phyloP scores from a whole-genome alignment of 2,329 filamentous ascomycete species.

The Cercospora zeae-maydis region DNA sequence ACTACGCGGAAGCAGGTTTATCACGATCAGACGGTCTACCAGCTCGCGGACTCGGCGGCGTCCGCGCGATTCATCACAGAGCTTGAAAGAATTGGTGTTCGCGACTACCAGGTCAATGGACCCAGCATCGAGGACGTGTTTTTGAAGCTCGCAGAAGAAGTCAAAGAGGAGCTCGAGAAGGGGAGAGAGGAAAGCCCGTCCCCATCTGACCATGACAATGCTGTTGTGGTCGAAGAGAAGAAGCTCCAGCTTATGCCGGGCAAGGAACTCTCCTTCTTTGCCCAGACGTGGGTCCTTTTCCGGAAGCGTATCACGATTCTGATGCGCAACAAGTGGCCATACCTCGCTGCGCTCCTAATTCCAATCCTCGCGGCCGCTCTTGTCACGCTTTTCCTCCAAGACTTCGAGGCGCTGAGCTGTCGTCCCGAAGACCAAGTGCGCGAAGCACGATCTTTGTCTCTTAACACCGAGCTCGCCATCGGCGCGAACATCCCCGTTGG shows the following conservation, averaged over 20 bases:
- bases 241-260: conserved; percentile 60
- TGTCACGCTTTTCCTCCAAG: conserved; percentile 69
- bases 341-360: conserved; percentile 68
- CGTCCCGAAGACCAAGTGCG: conserved; percentile 39
- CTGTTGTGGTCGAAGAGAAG: conserved; percentile 22
- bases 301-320: conserved; percentile 73
- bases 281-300: conserved; percentile 72
- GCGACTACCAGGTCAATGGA: conserved; percentile 79
- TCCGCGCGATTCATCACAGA: conserved; percentile 68
- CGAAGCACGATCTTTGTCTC: conserved; percentile 18
- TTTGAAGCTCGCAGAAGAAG: conserved; percentile 77
- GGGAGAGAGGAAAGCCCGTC: conserved; percentile 22
- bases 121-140: conserved; percentile 94
- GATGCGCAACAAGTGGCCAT: conserved; percentile 73
- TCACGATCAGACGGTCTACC: conserved; percentile 71
- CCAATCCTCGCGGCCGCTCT: conserved; percentile 76
- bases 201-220: conserved; percentile 22
- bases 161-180: conserved; percentile 52
- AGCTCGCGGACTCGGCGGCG: conserved; percentile 64
- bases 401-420: conserved; percentile 50
- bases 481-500: conserved; percentile 40
- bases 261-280: conserved; percentile 62
- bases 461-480: conserved; percentile 18
- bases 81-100: conserved; percentile 64
- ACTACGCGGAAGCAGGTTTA: conserved; percentile 44